These are phyloP conservation scores for Tulasnella sp. DNA, from an alignment of 768 basidiomycete genomes.

Conservation along the genomic window DNA sequence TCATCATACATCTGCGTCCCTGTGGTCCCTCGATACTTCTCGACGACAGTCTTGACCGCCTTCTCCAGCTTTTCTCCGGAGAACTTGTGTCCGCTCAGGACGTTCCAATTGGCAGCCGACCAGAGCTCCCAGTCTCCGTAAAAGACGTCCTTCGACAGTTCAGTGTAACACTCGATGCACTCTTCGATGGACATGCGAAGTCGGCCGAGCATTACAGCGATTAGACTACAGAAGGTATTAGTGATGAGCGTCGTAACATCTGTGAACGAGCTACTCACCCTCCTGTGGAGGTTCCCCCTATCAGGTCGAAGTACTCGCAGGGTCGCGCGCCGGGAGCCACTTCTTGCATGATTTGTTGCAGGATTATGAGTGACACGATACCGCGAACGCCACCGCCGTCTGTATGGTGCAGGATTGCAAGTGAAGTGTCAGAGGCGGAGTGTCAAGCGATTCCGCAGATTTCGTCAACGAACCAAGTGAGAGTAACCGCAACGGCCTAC, in stretches of 20 bases:
- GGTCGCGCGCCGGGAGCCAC: conserved; percentile 23
- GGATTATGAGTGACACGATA: conserved; percentile 13
- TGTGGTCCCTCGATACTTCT: conserved; percentile 9
- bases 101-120: not conserved
- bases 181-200: conserved; percentile 42
- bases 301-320: conserved; percentile 37
- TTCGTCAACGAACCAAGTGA: not conserved
- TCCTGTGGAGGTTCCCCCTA: conserved; percentile 36
- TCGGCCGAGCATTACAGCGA: conserved; percentile 43
- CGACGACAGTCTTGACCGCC: conserved; percentile 8
- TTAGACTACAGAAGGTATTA: conserved; percentile 32
- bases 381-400: conserved; percentile 27
- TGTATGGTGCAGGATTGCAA: not conserved
- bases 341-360: conserved; percentile 15
- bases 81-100: conserved; percentile 2
- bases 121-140: conserved; percentile 8
- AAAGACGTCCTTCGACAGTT: conserved; percentile 39
- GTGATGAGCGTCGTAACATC: not conserved
- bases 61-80: conserved; percentile 14
- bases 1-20: not conserved
- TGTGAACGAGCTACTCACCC: conserved; percentile 32
- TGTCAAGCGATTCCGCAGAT: not conserved
- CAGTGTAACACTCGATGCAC: conserved; percentile 38
- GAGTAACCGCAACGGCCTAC: conserved; percentile 4
- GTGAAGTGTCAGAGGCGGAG: no score